phyloP scores from a whole-genome alignment of 2,329 filamentous ascomycete species.

The Aaosphaeria pasadenensis region DNA sequence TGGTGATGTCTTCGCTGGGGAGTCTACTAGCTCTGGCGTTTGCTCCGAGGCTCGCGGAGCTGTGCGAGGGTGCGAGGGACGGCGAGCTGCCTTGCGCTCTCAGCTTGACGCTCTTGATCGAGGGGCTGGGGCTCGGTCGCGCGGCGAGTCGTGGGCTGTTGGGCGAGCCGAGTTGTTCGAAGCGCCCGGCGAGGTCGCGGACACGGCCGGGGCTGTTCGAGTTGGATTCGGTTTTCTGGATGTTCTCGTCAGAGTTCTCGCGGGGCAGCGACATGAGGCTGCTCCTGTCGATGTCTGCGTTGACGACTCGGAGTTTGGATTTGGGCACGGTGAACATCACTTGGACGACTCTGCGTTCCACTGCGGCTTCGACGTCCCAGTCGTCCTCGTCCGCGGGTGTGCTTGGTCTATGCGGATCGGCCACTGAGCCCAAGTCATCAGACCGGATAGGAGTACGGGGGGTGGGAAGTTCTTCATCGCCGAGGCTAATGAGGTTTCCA shows the following conservation, averaged over 20 bases:
- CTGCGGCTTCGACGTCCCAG: slow-evolving; percentile 51
- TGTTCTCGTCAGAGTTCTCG: slow-evolving; percentile 8
- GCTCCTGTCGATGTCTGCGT: slow-evolving; percentile 43
- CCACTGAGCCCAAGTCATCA: slow-evolving; percentile 16
- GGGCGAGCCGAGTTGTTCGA: slow-evolving; percentile 21
- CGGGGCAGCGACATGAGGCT: slow-evolving; percentile 24
- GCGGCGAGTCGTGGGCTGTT: slow-evolving; percentile 6
- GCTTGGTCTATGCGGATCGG: slow-evolving; percentile 15
- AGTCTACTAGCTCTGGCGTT: not conserved
- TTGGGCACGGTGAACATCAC: slow-evolving; percentile 91
- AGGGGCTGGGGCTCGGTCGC: slow-evolving; percentile 11
- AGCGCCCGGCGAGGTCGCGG: slow-evolving; percentile 26
- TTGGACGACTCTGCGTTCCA: slow-evolving; percentile 47
- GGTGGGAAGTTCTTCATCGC: slow-evolving; percentile 22
- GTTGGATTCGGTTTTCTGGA: not conserved
- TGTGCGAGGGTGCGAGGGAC: slow-evolving; percentile 4
- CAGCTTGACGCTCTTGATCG: slow-evolving; percentile 26
- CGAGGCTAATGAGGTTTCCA: slow-evolving; percentile 25
- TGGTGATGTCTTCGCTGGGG: not conserved
- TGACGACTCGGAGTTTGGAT: slow-evolving; percentile 84
- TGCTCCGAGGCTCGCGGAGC: not conserved
- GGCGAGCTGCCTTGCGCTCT: slow-evolving; percentile 13
- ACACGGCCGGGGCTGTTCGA: slow-evolving; percentile 17
- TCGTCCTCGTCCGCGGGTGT: slow-evolving; percentile 42
- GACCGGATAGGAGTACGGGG: slow-evolving; percentile 24